Conservation (phyloP, 2,329 filamentous ascomycete species). For the Alternaria alternata region DNA sequence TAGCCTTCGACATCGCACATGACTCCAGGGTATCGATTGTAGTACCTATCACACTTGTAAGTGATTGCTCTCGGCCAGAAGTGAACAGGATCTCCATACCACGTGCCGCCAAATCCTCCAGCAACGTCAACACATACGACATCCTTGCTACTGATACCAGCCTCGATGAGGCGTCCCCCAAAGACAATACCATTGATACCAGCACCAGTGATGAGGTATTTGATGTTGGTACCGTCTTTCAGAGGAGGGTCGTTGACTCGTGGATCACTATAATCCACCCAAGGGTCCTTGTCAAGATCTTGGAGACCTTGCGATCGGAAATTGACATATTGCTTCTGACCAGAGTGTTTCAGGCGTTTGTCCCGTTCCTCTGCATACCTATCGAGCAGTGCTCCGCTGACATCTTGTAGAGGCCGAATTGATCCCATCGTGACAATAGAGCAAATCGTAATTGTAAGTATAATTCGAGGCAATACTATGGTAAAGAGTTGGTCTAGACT, state of each 20-base stretch:
- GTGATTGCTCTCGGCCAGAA: background rate
- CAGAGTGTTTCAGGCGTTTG: no score
- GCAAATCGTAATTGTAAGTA: no score
- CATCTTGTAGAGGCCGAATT: no score
- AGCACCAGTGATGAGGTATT: conserved; percentile 51
- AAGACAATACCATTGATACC: conserved; percentile 52
- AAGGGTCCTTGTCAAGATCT: conserved; percentile 10
- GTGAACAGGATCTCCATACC: conserved; percentile 40
- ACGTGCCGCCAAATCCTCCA: conserved; percentile 57
- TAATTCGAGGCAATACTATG: no score
- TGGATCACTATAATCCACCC: conserved; percentile 3
- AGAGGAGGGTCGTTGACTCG: conserved; percentile 1
- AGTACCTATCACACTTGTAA: conserved; percentile 37
- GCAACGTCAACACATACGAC: conserved; percentile 55
- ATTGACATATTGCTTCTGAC: background rate
- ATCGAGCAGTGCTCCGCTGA: no score
- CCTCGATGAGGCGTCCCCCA: conserved; percentile 47
- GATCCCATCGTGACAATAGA: no score
- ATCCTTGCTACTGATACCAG: conserved; percentile 44
- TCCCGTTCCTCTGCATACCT: no score
- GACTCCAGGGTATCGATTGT: conserved; percentile 57
- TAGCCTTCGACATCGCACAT: conserved; percentile 67
- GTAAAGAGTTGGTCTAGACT: no score
- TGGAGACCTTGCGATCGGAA: background rate
- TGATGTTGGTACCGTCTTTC: conserved; percentile 11